Evolutionary conservation across 257 asterid species (phyloP), one percentile per base, ranked within the genome.

Genomic region (Solanum sitiens): DNA sequence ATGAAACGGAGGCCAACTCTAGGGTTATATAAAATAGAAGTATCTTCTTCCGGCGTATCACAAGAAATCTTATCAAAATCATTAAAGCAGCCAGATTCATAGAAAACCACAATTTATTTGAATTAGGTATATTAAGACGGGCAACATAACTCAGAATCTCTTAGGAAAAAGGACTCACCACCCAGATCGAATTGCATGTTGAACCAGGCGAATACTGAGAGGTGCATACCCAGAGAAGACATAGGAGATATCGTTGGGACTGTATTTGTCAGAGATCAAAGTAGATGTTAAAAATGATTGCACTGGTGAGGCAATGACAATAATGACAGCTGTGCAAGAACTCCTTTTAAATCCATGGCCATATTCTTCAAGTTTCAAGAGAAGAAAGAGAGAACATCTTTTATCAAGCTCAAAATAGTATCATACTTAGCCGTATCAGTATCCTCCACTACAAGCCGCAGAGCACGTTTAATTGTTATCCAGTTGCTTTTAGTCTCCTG

Each of bases 211-310:
- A 89, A 97, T 90, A 89, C 99, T 96, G 91, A 97, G 98, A 87
- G 99, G 99, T 50, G 99, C 99, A 63, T 96, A 97, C 90, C 99
- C 99, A 87, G 99, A 96, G 94, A 97, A 97, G 89, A 94, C 98
- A 79, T 96, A 96, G 84, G 98, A 93, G 85, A 97, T 96, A 91
- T 97, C 99, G 82, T 92, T 95, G 90, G 98, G 99, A 83, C 99
- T 97, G 93, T 82, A 70, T 73, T 45, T 80, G 2, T 27, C 70
- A 80, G 30, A 80, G 20, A 30, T 80, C 30, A 47, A 80, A 80
- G 11, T 5, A 30, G 1, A 80, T 27, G 85, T 47, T 80, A 50
- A 50, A 50, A 47, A 80, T 10, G 70, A 80, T 80, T 18, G 32
- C 30, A 30, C 6, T 80, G 70, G 70, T 80, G 56, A 47, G 44